Evolutionary conservation across 2,329 filamentous ascomycete species (phyloP).

Genomic region (Cladophialophora exuberans): DNA sequence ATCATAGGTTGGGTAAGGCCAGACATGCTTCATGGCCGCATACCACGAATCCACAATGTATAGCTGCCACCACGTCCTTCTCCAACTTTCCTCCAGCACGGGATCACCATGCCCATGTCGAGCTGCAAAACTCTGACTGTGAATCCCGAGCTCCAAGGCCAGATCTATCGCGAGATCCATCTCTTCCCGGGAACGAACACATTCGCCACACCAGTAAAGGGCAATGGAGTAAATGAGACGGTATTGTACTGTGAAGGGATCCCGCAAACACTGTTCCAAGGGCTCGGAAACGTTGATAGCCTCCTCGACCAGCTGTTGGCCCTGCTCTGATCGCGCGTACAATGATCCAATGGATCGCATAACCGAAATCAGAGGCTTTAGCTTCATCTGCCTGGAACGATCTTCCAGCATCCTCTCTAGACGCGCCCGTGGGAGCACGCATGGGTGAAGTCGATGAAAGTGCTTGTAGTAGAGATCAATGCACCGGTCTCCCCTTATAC

Average conservation of each 20-base stretch:
- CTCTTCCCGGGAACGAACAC: conserved; percentile 68
- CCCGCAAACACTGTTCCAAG: conserved; percentile 2
- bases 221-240: conserved; percentile 76
- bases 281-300: not conserved
- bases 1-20: conserved; percentile 10
- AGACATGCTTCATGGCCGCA: conserved; percentile 11
- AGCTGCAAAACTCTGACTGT: conserved; percentile 36
- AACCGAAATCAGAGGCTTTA: conserved; percentile 34
- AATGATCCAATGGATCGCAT: conserved; percentile 39
- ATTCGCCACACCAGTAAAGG: conserved; percentile 75
- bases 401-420: conserved; percentile 23
- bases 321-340: conserved; percentile 6
- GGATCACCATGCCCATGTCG: conserved; percentile 60
- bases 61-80: conserved; percentile 43
- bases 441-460: conserved; percentile 39
- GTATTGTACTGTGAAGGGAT: conserved; percentile 68
- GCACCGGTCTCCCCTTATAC: conserved; percentile 12
- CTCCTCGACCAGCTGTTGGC: not conserved
- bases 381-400: conserved; percentile 15
- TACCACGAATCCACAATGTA: conserved; percentile 23
- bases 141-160: conserved; percentile 35
- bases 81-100: conserved; percentile 37
- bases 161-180: conserved; percentile 32
- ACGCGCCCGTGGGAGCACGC: conserved; percentile 33
- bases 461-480: conserved; percentile 37